A percentile compares a stretch with the other conserved stretches of the same genome.
phyloP scores from a whole-genome alignment of 257 asterid genomes.

The Jacaranda mimosifolia region DNA sequence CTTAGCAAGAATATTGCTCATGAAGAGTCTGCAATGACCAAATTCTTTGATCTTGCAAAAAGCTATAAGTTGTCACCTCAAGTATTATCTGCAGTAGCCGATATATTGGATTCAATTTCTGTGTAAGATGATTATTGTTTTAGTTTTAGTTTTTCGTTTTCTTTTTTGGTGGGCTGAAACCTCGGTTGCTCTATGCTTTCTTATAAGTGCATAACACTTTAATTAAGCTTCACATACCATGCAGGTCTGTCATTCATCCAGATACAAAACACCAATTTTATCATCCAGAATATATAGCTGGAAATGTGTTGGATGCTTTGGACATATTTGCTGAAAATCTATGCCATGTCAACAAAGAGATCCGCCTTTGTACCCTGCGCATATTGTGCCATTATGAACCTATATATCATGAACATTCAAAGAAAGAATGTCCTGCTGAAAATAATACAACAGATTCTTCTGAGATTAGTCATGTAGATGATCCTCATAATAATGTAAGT shows the following conservation, averaged over 20 bases:
- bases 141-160: neutral
- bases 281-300: slow-evolving; percentile 60
- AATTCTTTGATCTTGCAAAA: slow-evolving; percentile 70
- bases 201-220: slow-evolving; percentile 10
- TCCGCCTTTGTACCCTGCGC: slow-evolving; percentile 83
- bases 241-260: slow-evolving; percentile 50
- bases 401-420: slow-evolving; percentile 42
- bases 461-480: slow-evolving; percentile 47
- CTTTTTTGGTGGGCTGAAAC: slow-evolving; percentile 14
- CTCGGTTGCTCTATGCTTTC: slow-evolving; percentile 24
- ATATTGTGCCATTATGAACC: slow-evolving; percentile 84
- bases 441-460: slow-evolving; percentile 46
- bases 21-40: slow-evolving; percentile 53
- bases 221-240: slow-evolving; percentile 36
- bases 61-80: slow-evolving; percentile 73
- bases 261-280: slow-evolving; percentile 47
- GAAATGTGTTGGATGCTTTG: slow-evolving; percentile 55
- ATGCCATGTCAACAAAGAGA: slow-evolving; percentile 61
- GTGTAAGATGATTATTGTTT: slow-evolving; percentile 51
- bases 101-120: slow-evolving; percentile 65
- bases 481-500: slow-evolving; percentile 53
- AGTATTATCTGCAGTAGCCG: slow-evolving; percentile 83
- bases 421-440: slow-evolving; percentile 48
- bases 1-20: slow-evolving; percentile 45
- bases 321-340: slow-evolving; percentile 71